Percentiles rank a stretch among this genome's conserved stretches.
Evolutionary conservation across 768 basidiomycete genomes (phyloP).

Genomic region (Phallus indusiatus): DNA sequence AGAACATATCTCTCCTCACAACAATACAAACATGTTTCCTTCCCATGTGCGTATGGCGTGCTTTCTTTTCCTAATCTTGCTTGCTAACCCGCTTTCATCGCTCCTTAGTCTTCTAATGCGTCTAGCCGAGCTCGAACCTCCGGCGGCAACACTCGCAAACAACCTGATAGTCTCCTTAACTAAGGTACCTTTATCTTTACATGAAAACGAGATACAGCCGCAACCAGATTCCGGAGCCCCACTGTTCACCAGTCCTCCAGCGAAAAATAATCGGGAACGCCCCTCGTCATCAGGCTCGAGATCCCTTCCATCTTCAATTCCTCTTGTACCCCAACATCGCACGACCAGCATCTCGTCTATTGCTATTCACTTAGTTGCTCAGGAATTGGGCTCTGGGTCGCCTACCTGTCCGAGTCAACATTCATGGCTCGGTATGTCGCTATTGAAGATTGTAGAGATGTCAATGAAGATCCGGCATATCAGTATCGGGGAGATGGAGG

Average conservation of each 20-base stretch:
- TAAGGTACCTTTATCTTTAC: neutral
- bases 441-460: slow-evolving; percentile 3
- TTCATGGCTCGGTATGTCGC: slow-evolving; percentile 2
- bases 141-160: neutral
- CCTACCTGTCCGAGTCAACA: neutral
- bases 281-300: neutral
- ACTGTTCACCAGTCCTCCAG: neutral
- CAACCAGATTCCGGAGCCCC: neutral
- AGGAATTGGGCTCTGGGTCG: neutral
- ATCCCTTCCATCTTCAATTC: neutral
- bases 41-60: neutral
- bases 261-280: neutral
- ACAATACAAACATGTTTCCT: neutral
- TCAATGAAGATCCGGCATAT: neutral
- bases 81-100: neutral
- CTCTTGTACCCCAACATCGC: neutral
- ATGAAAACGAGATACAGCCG: neutral
- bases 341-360: neutral
- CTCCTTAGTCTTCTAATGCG: neutral
- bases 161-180: neutral
- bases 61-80: neutral
- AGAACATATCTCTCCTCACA: neutral
- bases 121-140: neutral
- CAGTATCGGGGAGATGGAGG: neutral
- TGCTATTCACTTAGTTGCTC: neutral